phyloP scores from a whole-genome alignment of 768 basidiomycete genomes.

The Tulasnella sp. region DNA sequence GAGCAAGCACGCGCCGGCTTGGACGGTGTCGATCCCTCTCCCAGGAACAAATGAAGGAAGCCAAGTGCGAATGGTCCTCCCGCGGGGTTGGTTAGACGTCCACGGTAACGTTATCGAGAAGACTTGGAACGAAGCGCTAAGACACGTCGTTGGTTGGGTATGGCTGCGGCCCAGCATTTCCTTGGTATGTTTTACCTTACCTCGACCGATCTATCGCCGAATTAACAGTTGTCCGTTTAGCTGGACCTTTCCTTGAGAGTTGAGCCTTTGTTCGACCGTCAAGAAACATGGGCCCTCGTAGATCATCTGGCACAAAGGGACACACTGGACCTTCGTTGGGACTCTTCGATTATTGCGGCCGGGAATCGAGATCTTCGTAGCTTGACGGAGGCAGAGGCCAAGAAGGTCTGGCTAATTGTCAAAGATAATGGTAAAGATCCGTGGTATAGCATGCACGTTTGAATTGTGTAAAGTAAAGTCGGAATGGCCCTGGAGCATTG shows the following conservation, averaged over 20 bases:
- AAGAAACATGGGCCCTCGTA: conserved; percentile 46
- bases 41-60: neutral
- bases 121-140: conserved; percentile 60
- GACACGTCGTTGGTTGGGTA: conserved; percentile 54
- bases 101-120: conserved; percentile 47
- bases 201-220: conserved; percentile 6
- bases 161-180: conserved; percentile 62
- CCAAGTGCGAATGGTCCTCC: conserved; percentile 30
- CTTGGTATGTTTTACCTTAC: conserved; percentile 37
- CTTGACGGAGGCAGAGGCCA: neutral
- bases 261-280: conserved; percentile 59
- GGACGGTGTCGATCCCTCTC: neutral
- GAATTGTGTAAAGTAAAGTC: neutral
- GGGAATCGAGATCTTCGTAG: neutral
- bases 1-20: conserved; percentile 27
- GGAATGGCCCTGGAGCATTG: neutral
- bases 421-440: neutral
- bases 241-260: conserved; percentile 61
- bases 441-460: neutral
- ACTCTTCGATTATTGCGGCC: neutral
- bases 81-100: conserved; percentile 70
- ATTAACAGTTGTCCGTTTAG: conserved; percentile 27
- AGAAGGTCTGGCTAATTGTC: neutral
- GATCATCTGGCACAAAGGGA: neutral
- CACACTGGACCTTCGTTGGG: neutral